These are phyloP conservation scores for Pythium diclinum DNA, from an alignment of 352 stramenopile genomes.

Conservation along the genomic window DNA sequence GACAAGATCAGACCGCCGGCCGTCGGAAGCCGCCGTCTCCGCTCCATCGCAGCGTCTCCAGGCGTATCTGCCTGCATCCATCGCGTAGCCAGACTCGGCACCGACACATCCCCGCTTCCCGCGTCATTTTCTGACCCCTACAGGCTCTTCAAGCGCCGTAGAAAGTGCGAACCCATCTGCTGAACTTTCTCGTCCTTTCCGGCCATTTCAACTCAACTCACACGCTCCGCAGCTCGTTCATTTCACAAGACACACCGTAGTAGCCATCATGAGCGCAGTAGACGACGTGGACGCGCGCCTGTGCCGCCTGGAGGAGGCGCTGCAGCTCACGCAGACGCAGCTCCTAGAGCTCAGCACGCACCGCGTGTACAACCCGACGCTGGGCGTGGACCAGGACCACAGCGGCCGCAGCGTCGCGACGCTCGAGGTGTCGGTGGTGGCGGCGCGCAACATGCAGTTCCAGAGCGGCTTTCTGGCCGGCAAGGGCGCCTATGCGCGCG, in stretches of 20 bases:
- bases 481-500: constrained; percentile 52
- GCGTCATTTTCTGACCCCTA: neutral
- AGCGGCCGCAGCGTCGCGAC: constrained; percentile 38
- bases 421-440: constrained; percentile 45
- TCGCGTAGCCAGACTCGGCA: neutral
- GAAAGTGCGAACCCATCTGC: neutral
- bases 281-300: constrained; percentile 64
- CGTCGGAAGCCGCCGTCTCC: neutral
- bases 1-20: neutral
- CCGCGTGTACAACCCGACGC: constrained; percentile 39
- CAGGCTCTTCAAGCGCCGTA: neutral
- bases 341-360: constrained; percentile 46
- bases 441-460: constrained; percentile 43
- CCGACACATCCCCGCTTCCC: neutral
- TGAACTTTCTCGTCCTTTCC: neutral
- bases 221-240: neutral
- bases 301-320: constrained; percentile 44
- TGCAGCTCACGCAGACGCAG: constrained; percentile 41
- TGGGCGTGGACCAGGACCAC: constrained; percentile 56
- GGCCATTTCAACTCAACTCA: neutral
- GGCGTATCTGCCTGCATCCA: neutral
- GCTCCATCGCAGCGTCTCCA: neutral
- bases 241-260: neutral
- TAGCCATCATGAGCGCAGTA: constrained; percentile 70
- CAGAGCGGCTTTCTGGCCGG: constrained; percentile 44